Percentiles rank a stretch among this genome's conserved stretches.
Conservation (phyloP, 495 filamentous ascomycete species). For the Extremus antarcticus region DNA sequence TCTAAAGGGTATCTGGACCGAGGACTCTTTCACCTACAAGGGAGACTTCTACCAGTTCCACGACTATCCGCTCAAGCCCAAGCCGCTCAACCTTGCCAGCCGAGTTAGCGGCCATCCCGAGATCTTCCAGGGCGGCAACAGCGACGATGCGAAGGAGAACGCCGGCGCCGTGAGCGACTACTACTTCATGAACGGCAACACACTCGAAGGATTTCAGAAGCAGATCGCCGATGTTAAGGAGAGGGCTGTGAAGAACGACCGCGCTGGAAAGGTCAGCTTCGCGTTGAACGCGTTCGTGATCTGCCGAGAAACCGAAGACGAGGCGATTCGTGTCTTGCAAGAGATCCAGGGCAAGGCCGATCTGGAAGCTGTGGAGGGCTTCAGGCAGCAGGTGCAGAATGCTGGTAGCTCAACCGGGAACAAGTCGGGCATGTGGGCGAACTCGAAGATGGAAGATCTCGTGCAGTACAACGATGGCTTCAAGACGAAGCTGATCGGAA, state of each 20-base stretch:
- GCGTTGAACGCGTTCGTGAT: conserved; percentile 41
- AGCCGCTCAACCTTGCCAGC: conserved; percentile 30
- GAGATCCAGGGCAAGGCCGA: conserved; percentile 43
- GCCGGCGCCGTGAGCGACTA: conserved; percentile 35
- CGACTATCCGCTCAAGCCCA: conserved; percentile 37
- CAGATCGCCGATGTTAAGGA: conserved; percentile 38
- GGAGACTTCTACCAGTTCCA: conserved; percentile 41
- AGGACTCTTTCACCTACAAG: conserved; percentile 35
- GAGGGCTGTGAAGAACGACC: conserved; percentile 29
- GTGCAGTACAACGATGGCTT: conserved; percentile 44
- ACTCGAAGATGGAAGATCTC: conserved; percentile 37
- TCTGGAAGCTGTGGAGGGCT: conserved; percentile 36
- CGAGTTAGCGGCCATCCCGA: conserved; percentile 31
- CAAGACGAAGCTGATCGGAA: conserved; percentile 42
- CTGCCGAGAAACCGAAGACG: conserved; percentile 39
- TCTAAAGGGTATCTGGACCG: conserved; percentile 39
- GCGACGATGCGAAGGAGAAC: conserved; percentile 36
- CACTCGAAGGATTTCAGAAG: conserved; percentile 37
- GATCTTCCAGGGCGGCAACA: conserved; percentile 42
- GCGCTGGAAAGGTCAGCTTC: conserved; percentile 33
- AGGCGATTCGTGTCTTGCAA: conserved; percentile 34
- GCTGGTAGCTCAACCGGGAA: conserved; percentile 34
- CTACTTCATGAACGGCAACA: conserved; percentile 45
- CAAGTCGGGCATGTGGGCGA: conserved; percentile 40
- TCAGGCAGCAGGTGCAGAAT: conserved; percentile 35